Base-by-base conservation (phyloP, 2,329 filamentous ascomycete genomes). In the Claviceps maximensis region DNA sequence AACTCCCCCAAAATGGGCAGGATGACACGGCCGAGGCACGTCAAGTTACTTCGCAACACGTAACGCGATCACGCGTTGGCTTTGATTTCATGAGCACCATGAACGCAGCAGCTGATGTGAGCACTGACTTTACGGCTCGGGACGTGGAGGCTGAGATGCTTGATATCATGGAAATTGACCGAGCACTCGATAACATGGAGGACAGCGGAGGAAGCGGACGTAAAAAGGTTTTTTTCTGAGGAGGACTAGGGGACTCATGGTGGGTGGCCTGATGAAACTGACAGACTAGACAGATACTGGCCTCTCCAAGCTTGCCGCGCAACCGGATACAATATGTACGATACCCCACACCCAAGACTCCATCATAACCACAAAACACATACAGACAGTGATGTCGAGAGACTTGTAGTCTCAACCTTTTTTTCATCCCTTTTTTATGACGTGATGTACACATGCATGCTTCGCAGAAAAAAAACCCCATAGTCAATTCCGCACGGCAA, bases 121-220 rank as follows among this genome's bases (percentile, higher is more conserved):
- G 69, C 23, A 71, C 74, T 36, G 74, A 77, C 50, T 68, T 74
- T n/a, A 72, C 69, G 23, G 68, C 70, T 27, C 69, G 79, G 33
- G 73, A 82, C 53, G 71, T 81, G 13, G 79, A 82, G 61, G 71
- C 73, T 31, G 79, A 82, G 64, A 77, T 82, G 71, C 69, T 84
- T 58, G 80, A 83, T 61, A 80, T 84, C 46, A 78, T 82, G 73
- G 79, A 80, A 58, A 82, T 84, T 60, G 81, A 84, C 58, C 74
- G 78, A 54, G 77, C 75, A 49, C 64, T 84, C 51, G 74, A 79
- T 48, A 71, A 68, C 49, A 70, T 84, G 76, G 75, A 80, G 52
- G 69, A 65, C 41, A 71, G 71, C 36, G 68, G 74, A 47, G 71
- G 70, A 36, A 69, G 68, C 52, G 74, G 73, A 47, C 71, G 70